Conservation (phyloP, 1,139 yeast species). For the Yamadazyma blattariae region DNA sequence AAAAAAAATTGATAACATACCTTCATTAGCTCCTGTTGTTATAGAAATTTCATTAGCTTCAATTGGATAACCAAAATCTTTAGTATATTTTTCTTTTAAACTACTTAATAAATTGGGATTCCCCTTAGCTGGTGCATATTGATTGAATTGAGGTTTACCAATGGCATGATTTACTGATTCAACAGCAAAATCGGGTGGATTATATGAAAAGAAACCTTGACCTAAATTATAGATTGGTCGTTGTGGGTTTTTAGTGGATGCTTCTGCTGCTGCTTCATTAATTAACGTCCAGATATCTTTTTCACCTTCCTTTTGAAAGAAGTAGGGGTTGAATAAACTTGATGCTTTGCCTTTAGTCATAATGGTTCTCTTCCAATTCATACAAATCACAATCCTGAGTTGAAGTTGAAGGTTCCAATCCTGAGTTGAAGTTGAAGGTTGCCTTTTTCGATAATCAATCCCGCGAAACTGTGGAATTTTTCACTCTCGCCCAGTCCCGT, state of each 20-base stretch:
- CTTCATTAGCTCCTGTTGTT: constrained; percentile 97
- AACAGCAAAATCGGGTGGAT: constrained; percentile 88
- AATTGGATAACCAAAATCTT: constrained; percentile 59
- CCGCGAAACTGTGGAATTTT: too few species aligned
- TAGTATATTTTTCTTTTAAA: constrained; percentile 67
- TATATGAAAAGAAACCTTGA: constrained; percentile 94
- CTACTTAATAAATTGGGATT: constrained; percentile 72
- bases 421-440: too few species aligned
- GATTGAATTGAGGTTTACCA: constrained; percentile 71
- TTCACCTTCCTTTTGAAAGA: constrained; percentile 50
- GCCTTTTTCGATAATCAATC: too few species aligned
- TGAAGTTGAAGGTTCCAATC: too few species aligned
- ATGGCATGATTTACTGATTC: constrained; percentile 79
- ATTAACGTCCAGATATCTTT: constrained; percentile 94
- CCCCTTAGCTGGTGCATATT: constrained; percentile 90
- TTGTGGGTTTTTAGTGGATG: constrained; percentile 61
- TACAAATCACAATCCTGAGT: too few species aligned
- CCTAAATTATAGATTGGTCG: constrained; percentile 83
- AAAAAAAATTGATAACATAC: constrained; percentile 78
- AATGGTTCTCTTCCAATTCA: too few species aligned
- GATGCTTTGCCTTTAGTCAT: constrained; percentile 6
- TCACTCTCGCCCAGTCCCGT: too few species aligned
- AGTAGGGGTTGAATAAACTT: constrained; percentile 57
- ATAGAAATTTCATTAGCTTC: constrained; percentile 67
- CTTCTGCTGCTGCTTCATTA: constrained; percentile 77